Base-by-base conservation (phyloP, 176 grass and related monocot genomes). In the Oryza glaberrima region DNA sequence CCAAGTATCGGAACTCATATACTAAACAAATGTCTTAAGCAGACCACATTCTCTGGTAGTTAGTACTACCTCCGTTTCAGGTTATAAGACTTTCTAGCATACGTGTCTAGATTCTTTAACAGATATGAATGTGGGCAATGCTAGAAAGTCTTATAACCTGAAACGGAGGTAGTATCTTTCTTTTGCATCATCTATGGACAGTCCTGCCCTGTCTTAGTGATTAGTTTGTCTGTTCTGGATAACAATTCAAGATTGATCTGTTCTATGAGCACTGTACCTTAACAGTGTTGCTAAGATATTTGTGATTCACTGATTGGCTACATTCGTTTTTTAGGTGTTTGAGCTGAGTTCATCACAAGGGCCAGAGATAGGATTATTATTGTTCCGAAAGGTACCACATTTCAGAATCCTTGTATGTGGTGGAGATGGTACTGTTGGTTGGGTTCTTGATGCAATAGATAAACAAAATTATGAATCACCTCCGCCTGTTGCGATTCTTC, bases 351-450 rank as follows among this genome's bases (percentile, higher is more conserved):
- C 85, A 82, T 82, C 72, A 82, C 90, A 94, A 70, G 90, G 90
- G 45, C 92, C 90, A 68, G 90, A 94, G 75, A 69, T 67, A 69
- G 90, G 92, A 23, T 78, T 94, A 7, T 47, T 67, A 69, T 85
- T 94, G 47, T 94, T 94, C 48, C 79, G 74, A 69, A 94, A 92
- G 88, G 87, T 94, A 78, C 87, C 87, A 77, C 92, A 91, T 84
- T 94, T 94, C 72, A 94, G 90, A 87, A 75, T 94, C 75, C 83
- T 94, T 72, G 89, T 91, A 28, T 94, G 92, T 89, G 92, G 92
- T 44, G 92, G 92, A 4, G 92, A 94, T 84, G 92, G 92, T 77
- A 94, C 92, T 56, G 89, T 91, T 77, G 84, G 87, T 65, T 94
- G 92, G 92, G 89, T 94, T 80, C 80, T 94, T 71, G 89, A 94